Evolutionary conservation across 176 grass and related monocot genomes (phyloP).

Genomic region (Oryza glaberrima): DNA sequence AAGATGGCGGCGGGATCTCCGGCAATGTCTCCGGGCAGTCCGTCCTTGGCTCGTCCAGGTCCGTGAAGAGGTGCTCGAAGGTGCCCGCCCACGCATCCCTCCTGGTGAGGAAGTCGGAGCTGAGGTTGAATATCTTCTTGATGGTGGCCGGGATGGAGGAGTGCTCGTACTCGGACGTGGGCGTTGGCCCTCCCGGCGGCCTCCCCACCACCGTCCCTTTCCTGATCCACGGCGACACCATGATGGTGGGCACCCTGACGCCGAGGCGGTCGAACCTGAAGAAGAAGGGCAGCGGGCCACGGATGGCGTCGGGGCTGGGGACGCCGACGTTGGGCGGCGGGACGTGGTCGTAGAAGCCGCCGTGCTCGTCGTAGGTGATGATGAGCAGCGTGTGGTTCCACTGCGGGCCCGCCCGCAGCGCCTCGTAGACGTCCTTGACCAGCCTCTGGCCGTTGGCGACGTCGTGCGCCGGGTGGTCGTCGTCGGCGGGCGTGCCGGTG

Average conservation of each 20-base stretch:
- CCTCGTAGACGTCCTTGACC: conserved; percentile 92
- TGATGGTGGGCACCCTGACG: conserved; percentile 79
- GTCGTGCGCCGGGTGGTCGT: conserved; percentile 93
- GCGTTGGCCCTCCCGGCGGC: conserved; percentile 48
- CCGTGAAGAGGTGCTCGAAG: conserved; percentile 69
- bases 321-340: conserved; percentile 71
- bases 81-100: conserved; percentile 95
- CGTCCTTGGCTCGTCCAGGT: conserved; percentile 67
- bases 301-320: conserved; percentile 83
- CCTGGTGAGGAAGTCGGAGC: conserved; percentile 73
- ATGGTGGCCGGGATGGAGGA: conserved; percentile 94
- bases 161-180: conserved; percentile 81
- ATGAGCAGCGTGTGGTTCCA: conserved; percentile 82
- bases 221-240: conserved; percentile 91
- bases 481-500: conserved; percentile 61
- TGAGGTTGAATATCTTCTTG: conserved; percentile 85
- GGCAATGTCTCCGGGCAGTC: conserved; percentile 81
- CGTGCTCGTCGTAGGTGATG: conserved; percentile 93
- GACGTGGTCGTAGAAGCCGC: conserved; percentile 90
- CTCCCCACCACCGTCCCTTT: conserved; percentile 69
- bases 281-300: conserved; percentile 63
- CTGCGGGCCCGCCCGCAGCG: conserved; percentile 72
- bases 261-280: conserved; percentile 88
- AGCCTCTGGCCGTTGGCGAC: conserved; percentile 80
- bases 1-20: conserved; percentile 43